These are phyloP conservation scores for Syzygium malaccense DNA, from an alignment of 441 rosid genomes.

Conservation along the genomic window DNA sequence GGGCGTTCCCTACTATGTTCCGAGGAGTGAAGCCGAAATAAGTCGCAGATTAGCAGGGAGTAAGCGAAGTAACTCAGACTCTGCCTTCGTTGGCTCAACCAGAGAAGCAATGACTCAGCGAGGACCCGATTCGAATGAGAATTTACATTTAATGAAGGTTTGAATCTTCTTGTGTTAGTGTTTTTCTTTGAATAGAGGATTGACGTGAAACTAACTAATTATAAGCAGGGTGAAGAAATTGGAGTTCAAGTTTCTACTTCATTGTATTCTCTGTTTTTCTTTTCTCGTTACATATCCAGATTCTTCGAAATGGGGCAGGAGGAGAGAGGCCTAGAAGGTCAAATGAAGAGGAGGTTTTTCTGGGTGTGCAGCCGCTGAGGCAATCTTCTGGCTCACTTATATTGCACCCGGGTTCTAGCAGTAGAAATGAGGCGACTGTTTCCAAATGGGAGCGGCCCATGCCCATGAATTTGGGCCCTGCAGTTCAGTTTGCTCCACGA, in stretches of 20 bases:
- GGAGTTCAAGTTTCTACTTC: neutral
- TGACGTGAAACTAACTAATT: neutral
- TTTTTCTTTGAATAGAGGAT: neutral
- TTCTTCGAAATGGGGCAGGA: constrained; percentile 50
- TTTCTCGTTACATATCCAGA: constrained; percentile 26
- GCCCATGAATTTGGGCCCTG: constrained; percentile 23
- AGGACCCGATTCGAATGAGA: constrained; percentile 58
- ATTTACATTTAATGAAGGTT: constrained; percentile 78
- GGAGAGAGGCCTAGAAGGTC: constrained; percentile 44
- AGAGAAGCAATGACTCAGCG: constrained; percentile 30
- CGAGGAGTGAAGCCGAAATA: constrained; percentile 60
- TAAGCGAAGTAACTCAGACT: constrained; percentile 78
- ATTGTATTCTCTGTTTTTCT: neutral
- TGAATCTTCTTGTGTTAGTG: constrained; percentile 4
- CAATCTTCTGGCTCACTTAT: constrained; percentile 41
- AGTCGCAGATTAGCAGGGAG: constrained; percentile 54
- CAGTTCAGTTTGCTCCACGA: constrained; percentile 39
- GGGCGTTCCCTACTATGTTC: constrained; percentile 70
- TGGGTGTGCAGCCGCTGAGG: constrained; percentile 35
- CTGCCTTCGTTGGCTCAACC: constrained; percentile 33
- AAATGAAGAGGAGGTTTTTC: constrained; percentile 38
- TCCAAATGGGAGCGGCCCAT: constrained; percentile 46
- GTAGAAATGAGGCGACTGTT: constrained; percentile 35
- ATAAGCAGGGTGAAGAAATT: neutral
- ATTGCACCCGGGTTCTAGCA: constrained; percentile 38